These are phyloP conservation scores for Colletotrichum viniferum DNA, from an alignment of 2,329 filamentous ascomycete species.

Conservation along the genomic window DNA sequence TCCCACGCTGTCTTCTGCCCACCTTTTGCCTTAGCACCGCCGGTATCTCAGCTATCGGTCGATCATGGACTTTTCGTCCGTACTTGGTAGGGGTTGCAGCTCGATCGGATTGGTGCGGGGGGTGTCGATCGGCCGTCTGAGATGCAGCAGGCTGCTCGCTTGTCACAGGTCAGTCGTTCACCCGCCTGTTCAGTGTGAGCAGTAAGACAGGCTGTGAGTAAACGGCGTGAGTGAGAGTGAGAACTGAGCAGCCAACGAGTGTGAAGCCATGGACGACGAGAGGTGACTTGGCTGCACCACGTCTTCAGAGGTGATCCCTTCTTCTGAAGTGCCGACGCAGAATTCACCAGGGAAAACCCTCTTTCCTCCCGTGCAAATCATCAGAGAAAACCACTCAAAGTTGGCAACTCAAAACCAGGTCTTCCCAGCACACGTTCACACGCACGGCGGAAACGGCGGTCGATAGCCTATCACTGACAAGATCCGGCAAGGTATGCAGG, in stretches of 20 bases:
- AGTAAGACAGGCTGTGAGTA: neutral
- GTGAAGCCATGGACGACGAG: neutral
- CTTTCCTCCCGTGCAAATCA: slow-evolving; percentile 6
- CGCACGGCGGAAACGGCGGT: neutral
- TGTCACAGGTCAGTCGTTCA: neutral
- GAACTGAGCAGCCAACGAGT: slow-evolving; percentile 5
- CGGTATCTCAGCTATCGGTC: neutral
- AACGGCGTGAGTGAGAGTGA: slow-evolving; percentile 1
- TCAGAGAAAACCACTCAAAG: slow-evolving; percentile 9
- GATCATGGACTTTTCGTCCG: neutral
- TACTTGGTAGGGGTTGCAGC: neutral
- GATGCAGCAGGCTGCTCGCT: slow-evolving; percentile 11
- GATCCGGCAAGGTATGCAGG: neutral
- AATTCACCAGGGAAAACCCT: neutral
- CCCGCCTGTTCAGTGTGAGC: neutral
- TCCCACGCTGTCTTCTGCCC: neutral
- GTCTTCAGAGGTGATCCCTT: neutral
- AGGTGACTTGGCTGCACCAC: neutral
- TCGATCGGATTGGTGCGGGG: slow-evolving; percentile 16
- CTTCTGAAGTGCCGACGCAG: neutral
- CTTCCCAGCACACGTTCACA: neutral
- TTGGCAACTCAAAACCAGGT: neutral
- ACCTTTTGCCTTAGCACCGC: neutral
- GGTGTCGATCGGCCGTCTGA: slow-evolving; percentile 5
- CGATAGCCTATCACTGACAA: slow-evolving; percentile 1